Conservation (phyloP, 768 basidiomycete genomes). For the Kwoniella sp. region DNA sequence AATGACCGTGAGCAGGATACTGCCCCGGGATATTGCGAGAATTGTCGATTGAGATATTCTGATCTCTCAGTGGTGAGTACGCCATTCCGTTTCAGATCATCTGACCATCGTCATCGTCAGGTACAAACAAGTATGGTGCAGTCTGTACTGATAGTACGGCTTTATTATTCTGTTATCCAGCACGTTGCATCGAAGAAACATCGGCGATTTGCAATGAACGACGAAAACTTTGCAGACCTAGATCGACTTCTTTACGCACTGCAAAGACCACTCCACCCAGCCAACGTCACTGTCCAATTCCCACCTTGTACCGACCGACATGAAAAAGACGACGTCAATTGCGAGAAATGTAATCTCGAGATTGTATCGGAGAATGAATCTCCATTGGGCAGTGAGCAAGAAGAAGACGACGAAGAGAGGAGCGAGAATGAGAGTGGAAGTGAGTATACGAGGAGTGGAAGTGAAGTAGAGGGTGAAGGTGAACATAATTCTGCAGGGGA, state of each 20-base stretch:
- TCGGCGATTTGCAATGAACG: conserved; percentile 75
- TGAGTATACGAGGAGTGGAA: background rate
- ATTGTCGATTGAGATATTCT: conserved; percentile 85
- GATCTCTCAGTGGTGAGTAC: conserved; percentile 76
- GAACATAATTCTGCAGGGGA: background rate
- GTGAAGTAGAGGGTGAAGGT: background rate
- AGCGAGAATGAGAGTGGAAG: background rate
- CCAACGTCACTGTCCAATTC: conserved; percentile 1
- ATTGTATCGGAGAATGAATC: background rate
- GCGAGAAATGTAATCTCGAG: conserved; percentile 15
- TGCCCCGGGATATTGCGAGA: conserved; percentile 97
- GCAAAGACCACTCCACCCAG: conserved; percentile 35
- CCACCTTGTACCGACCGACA: conserved; percentile 30
- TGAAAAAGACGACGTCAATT: conserved; percentile 8
- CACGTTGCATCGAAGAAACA: conserved; percentile 75
- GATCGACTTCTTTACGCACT: conserved; percentile 66
- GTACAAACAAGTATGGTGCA: too few relatives aligned
- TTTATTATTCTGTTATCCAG: conserved; percentile 58
- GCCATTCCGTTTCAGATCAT: background rate
- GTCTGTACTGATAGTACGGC: conserved; percentile 11
- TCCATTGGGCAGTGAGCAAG: background rate
- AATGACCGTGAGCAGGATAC: conserved; percentile 31
- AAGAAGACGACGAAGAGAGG: background rate
- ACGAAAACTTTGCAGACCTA: conserved; percentile 74
- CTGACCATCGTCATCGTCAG: too few relatives aligned